A percentile compares a stretch with the other conserved stretches of the same genome.
These are phyloP conservation scores for Pichia inconspicua DNA, from an alignment of 1,139 yeast species.

Conservation along the genomic window DNA sequence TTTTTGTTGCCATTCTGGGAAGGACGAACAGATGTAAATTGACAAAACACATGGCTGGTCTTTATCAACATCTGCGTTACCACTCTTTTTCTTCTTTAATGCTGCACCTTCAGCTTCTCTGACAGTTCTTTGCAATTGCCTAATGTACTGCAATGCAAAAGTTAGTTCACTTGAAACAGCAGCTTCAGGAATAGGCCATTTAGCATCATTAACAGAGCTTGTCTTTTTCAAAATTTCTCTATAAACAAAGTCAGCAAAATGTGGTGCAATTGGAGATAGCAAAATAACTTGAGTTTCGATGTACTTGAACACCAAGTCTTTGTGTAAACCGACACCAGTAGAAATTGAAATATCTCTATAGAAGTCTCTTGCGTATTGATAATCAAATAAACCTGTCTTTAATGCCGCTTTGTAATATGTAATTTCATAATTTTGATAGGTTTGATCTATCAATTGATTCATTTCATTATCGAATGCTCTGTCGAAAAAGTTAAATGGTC, in stretches of 20 bases:
- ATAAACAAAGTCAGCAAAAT: slow-evolving; percentile 85
- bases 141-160: slow-evolving; percentile 71
- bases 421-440: slow-evolving; percentile 58
- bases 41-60: slow-evolving; percentile 66
- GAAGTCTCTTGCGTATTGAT: slow-evolving; percentile 91
- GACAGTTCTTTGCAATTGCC: slow-evolving; percentile 68
- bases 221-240: slow-evolving; percentile 61
- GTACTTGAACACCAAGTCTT: slow-evolving; percentile 69
- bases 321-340: slow-evolving; percentile 61
- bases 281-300: slow-evolving; percentile 80
- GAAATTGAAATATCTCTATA: slow-evolving; percentile 67
- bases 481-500: slow-evolving; percentile 72
- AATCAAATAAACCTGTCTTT: slow-evolving; percentile 86
- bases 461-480: slow-evolving; percentile 88
- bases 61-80: slow-evolving; percentile 64
- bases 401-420: slow-evolving; percentile 86
- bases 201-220: slow-evolving; percentile 58
- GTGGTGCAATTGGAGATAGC: slow-evolving; percentile 92
- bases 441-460: slow-evolving; percentile 69
- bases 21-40: slow-evolving; percentile 65
- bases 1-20: slow-evolving; percentile 95
- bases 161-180: slow-evolving; percentile 55
- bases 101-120: slow-evolving; percentile 90
- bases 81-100: slow-evolving; percentile 86
- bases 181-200: slow-evolving; percentile 67